Conservation (phyloP, 768 basidiomycete genomes). For the Mycena pura region DNA sequence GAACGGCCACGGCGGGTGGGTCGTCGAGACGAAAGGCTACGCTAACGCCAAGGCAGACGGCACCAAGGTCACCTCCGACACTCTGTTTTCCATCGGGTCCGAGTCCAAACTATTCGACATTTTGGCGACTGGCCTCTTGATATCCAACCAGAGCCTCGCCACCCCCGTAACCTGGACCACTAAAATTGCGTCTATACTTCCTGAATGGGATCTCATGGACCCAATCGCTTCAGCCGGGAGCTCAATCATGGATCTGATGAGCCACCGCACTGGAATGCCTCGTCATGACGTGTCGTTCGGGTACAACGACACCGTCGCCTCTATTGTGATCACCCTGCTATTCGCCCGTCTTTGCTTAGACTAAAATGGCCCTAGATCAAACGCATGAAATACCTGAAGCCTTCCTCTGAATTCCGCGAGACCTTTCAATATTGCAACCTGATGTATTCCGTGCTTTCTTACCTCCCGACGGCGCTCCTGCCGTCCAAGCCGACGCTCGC, state of each 20-base stretch:
- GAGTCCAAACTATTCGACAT: constrained; percentile 37
- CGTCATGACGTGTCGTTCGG: constrained; percentile 28
- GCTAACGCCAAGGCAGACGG: constrained; percentile 29
- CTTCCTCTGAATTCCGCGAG: constrained; percentile 38
- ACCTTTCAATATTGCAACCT: constrained; percentile 38
- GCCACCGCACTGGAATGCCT: constrained; percentile 36
- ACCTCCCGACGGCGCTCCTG: constrained; percentile 34
- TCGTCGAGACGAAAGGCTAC: constrained; percentile 30
- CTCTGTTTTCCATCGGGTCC: constrained; percentile 29
- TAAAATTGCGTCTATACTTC: constrained; percentile 33
- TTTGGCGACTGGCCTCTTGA: constrained; percentile 33
- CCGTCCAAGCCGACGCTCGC: constrained; percentile 34
- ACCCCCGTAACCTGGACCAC: constrained; percentile 32
- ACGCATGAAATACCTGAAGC: constrained; percentile 32
- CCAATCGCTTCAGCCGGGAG: constrained; percentile 26
- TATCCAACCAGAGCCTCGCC: constrained; percentile 32
- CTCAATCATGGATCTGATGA: constrained; percentile 35
- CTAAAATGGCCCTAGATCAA: constrained; percentile 1
- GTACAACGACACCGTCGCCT: constrained; percentile 12
- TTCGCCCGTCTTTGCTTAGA: not conserved
- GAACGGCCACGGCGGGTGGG: constrained; percentile 25
- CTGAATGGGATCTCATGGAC: constrained; percentile 34
- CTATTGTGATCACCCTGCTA: constrained; percentile 4
- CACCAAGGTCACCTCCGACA: constrained; percentile 24
- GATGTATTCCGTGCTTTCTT: constrained; percentile 37